Conservation (phyloP, 2,329 filamentous ascomycete species). For the Trichoderma asperellum region DNA sequence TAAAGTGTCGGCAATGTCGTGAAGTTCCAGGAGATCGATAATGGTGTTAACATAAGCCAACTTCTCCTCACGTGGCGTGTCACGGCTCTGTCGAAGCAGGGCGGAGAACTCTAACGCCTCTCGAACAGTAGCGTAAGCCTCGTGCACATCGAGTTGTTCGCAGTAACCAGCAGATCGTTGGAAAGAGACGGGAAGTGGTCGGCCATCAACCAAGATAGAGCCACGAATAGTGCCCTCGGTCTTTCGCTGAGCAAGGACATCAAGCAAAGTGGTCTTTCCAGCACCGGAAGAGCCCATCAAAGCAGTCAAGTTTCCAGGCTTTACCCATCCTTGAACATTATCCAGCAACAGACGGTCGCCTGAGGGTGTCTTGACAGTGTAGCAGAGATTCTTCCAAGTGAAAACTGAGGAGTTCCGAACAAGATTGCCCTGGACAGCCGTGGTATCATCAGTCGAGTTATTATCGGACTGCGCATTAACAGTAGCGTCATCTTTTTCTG, state of each 20-base stretch:
- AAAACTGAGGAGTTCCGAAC: slow-evolving; percentile 69
- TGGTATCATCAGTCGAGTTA: slow-evolving; percentile 29
- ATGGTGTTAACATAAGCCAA: slow-evolving; percentile 77
- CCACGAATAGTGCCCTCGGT: slow-evolving; percentile 77
- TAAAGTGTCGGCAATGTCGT: slow-evolving; percentile 53
- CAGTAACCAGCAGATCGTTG: slow-evolving; percentile 80
- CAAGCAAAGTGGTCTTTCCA: slow-evolving; percentile 83
- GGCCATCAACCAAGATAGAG: slow-evolving; percentile 76
- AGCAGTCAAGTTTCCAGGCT: slow-evolving; percentile 76
- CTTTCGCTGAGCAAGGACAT: slow-evolving; percentile 78
- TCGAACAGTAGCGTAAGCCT: slow-evolving; percentile 68
- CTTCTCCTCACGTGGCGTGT: slow-evolving; percentile 68
- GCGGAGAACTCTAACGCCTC: slow-evolving; percentile 70
- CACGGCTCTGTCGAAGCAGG: slow-evolving; percentile 68
- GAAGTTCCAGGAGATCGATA: slow-evolving; percentile 64
- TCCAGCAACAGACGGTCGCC: slow-evolving; percentile 73
- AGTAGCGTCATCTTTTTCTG: slow-evolving; percentile 33
- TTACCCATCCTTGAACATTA: slow-evolving; percentile 81
- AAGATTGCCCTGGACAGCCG: slow-evolving; percentile 42
- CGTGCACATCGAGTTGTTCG: slow-evolving; percentile 80
- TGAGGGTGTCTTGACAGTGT: slow-evolving; percentile 65
- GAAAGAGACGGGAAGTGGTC: slow-evolving; percentile 71
- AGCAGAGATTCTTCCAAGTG: slow-evolving; percentile 74
- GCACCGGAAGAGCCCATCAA: slow-evolving; percentile 83
- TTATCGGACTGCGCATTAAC: slow-evolving; percentile 5